Evolutionary conservation across 202 grass and related monocot species (phyloP), one percentile per base, ranked within the genome.

Genomic region (Setaria viridis): DNA sequence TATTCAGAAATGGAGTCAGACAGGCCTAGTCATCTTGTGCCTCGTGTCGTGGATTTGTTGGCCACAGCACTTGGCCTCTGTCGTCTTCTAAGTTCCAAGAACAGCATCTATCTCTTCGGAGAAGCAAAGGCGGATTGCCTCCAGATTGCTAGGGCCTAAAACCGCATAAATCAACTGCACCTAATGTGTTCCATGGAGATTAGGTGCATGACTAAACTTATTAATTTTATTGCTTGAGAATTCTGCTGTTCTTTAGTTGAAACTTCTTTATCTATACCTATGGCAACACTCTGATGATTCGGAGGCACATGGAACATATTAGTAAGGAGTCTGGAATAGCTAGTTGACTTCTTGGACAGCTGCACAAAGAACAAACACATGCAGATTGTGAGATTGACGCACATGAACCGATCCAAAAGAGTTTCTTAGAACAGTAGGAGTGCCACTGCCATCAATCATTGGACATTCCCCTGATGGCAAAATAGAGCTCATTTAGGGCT

Each of bases 91-190:
- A 73, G 47, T 53, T 74, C 47, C 47, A 33, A 16, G 62, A 3
- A 37, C 62, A 80, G 62, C 53, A 7, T 42, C 62, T 20, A 69
- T 67, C 70, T 76, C 70, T 62, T 89, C 11, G 77, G 70, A 70
- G 42, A 81, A 17, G 77, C 77, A 89, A 89, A 85, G 77, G 60
- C 85, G 49, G 76, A 68, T 75, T 80, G 67, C 47, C 68, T 81
- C 39, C 49, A 63, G 21, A 33, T 64, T 56, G 21, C 35, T 57
- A 54, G 34, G 11, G 67, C 43, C 67, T 58, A 80, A 58, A 57
- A 11, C 58, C 49, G 9, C 55, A 25, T 1, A 80, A 50, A 82
- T 84, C 74, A 80, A 80, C 39, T 0, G 21, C 29, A 25, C 13
- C 32, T 47, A 9, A 41, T 64, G 34, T 14, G 33, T 25, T 25